Evolutionary conservation across 352 stramenopile species (phyloP), one percentile per base, ranked within the genome.

Genomic region (Hyaloperonospora brassicae): DNA sequence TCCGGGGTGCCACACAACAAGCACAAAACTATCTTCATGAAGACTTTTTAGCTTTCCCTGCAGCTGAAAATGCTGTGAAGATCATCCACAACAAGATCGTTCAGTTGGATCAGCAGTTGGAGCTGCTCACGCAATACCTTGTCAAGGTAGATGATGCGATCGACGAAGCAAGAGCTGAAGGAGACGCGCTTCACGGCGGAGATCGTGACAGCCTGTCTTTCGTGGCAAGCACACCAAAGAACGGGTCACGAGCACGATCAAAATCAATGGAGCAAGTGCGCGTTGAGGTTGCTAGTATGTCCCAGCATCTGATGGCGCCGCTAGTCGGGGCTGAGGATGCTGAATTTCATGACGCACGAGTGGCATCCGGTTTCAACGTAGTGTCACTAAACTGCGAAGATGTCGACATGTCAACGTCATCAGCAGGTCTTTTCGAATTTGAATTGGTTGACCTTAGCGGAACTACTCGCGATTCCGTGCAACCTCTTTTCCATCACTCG

Each of bases 11-110:
- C 9, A 90, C 71, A 0, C 81, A 92, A 27, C 77, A 89, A 58
- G 77, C 79, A 6, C 81, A 92, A 44, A 92, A 89, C 47, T 92
- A 89, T 57, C 43, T 92, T 5, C 81, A 92, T 47, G 81, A 92
- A 79, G 81, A 79, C 1, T 92, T 89, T 36, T 73, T 86, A 49
- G 68, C 77, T 24, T 50, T 87, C 12, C 81, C 81, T 0, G 79
- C 71, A 48, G 81, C 81, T 24, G 81, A 92, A 71, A 76, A 89
- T 60, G 79, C 80, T 0, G 82, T 90, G 41, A 86, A 79, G 53
- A 90, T 88, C 27, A 88, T 93, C 13, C 82, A 88, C 45, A 68
- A 72, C 55, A 93, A 90, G 51, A 87, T 93, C 54, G 57, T 89
- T 9, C 59, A 71, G n/a, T 61, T 90, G 34, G 82, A 93, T 35